Evolutionary conservation across 2,329 filamentous ascomycete species (phyloP).

Genomic region (Nigrospora osmanthi): DNA sequence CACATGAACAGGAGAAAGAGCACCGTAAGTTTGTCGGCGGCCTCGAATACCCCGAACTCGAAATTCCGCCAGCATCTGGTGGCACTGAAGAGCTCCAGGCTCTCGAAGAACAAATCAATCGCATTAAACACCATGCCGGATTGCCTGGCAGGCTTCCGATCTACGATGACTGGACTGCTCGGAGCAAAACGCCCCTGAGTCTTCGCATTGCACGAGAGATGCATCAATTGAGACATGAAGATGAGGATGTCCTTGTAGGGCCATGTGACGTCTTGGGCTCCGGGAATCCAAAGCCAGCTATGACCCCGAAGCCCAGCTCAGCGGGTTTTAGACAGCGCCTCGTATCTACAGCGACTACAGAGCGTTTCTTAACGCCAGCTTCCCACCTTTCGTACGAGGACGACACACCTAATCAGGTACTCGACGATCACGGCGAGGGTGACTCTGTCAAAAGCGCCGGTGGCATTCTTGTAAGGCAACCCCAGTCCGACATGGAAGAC

Average conservation of each 20-base stretch:
- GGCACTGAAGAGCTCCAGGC: slow-evolving; percentile 22
- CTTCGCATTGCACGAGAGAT: slow-evolving; percentile 16
- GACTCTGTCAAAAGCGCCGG: slow-evolving; percentile 4
- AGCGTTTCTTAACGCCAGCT: slow-evolving; percentile 6
- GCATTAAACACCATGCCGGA: slow-evolving; percentile 15
- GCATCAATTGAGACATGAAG: slow-evolving; percentile 13
- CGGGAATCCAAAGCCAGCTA: background rate
- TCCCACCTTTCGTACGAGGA: slow-evolving; percentile 16
- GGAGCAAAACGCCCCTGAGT: slow-evolving; percentile 10
- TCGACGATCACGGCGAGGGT: slow-evolving; percentile 11
- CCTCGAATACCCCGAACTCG: slow-evolving; percentile 26
- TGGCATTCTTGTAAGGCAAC: slow-evolving; percentile 2
- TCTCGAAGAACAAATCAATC: slow-evolving; percentile 20
- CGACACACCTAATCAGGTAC: slow-evolving; percentile 16
- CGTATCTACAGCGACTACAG: slow-evolving; percentile 5
- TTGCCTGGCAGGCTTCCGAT: background rate
- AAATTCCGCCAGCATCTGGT: slow-evolving; percentile 21
- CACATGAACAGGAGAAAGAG: slow-evolving; percentile 1
- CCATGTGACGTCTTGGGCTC: background rate
- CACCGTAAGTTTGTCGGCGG: slow-evolving; percentile 3
- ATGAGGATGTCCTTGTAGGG: slow-evolving; percentile 2
- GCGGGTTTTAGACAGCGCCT: background rate
- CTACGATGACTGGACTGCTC: background rate
- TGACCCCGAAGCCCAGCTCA: background rate
- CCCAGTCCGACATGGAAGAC: slow-evolving; percentile 1